phyloP scores from a whole-genome alignment of 164 flowering plant genomes.

The Vitis vinifera region ASM3070453v1 NC_081815.1:15834001-15834500 shows the following conservation, averaged over 20 bases:
- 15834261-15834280: conserved; percentile 33
- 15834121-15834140: conserved; percentile 45
- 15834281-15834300: conserved; percentile 29
- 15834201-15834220: conserved; percentile 44
- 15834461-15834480: conserved; percentile 21
- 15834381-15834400: conserved; percentile 32
- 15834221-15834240: conserved; percentile 48
- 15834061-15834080: conserved; percentile 54
- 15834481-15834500: conserved; percentile 37
- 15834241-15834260: conserved; percentile 46
- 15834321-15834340: conserved; percentile 49
- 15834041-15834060: conserved; percentile 32
- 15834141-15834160: conserved; percentile 29
- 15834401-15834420: conserved; percentile 36
- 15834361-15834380: conserved; percentile 29
- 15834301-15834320: conserved; percentile 24
- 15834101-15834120: conserved; percentile 43
- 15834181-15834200: conserved; percentile 34
- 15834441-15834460: conserved; percentile 31
- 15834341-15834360: conserved; percentile 40
- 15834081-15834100: conserved; percentile 62
- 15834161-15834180: conserved; percentile 18
- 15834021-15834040: too few species aligned
- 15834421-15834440: conserved; percentile 39
- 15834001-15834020: conserved; percentile 49